These are phyloP conservation scores for Mycena olivaceomarginata DNA, from an alignment of 768 basidiomycete species.

Conservation along the genomic window DNA sequence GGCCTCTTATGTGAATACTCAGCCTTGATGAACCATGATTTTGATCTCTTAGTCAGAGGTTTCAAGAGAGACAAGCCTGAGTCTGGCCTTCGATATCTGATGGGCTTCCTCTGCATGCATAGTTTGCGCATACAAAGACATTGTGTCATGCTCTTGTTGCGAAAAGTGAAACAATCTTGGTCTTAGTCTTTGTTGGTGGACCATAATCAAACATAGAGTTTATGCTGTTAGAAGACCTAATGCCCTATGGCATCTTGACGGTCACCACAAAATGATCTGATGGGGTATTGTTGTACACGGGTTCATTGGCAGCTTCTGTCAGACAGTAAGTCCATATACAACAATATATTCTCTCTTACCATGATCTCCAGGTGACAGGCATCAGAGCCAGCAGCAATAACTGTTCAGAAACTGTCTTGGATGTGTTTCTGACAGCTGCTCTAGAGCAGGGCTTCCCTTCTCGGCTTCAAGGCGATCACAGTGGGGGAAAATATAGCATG, in stretches of 20 bases:
- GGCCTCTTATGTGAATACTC: no score
- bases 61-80: not conserved
- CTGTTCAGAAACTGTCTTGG: not conserved
- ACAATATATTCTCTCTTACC: not conserved
- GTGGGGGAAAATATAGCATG: conserved; percentile 52
- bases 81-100: not conserved
- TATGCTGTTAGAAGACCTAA: not conserved
- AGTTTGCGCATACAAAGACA: not conserved
- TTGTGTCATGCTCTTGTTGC: not conserved
- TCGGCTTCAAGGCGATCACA: conserved; percentile 47
- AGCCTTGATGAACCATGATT: no score
- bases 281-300: not conserved
- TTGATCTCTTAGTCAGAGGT: no score
- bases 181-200: not conserved
- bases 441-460: no score
- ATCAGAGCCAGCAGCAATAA: conserved; percentile 41
- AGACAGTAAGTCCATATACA: not conserved
- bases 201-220: not conserved
- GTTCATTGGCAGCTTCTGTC: not conserved
- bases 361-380: conserved; percentile 30
- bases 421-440: conserved; percentile 23
- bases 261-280: not conserved
- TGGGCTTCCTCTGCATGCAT: not conserved
- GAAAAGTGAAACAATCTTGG: not conserved
- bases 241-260: not conserved